These are phyloP conservation scores for Aspergillus sp. DNA, from an alignment of 2,329 filamentous ascomycete species.

Conservation along the genomic window DNA sequence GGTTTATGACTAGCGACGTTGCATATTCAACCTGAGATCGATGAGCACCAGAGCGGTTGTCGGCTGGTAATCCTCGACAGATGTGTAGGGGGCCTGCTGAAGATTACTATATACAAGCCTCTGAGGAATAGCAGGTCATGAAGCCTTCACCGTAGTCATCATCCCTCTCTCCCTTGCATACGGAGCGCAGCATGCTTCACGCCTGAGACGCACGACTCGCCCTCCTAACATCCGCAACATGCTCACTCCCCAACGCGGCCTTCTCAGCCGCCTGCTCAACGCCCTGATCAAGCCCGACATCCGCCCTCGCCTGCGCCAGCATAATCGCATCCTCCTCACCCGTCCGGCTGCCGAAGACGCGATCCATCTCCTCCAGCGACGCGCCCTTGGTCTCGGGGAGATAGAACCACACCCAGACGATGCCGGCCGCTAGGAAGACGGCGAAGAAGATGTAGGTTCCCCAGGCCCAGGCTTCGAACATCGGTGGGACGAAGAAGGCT, in stretches of 20 bases:
- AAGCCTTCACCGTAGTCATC: too few species aligned
- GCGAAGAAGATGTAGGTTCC: conserved; percentile 38
- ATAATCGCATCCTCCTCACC: conserved; percentile 30
- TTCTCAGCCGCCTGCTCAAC: conserved; percentile 1
- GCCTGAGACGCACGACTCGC: too few species aligned
- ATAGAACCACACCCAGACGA: conserved; percentile 35
- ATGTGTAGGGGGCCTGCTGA: too few species aligned
- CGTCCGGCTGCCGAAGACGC: conserved; percentile 35
- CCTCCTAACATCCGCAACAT: background rate
- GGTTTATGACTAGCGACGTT: too few species aligned
- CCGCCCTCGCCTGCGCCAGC: background rate
- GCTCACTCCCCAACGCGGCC: background rate
- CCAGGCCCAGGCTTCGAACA: conserved; percentile 31
- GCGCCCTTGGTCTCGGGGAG: conserved; percentile 64
- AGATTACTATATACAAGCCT: too few species aligned
- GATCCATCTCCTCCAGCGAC: conserved; percentile 60
- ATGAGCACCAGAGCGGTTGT: too few species aligned
- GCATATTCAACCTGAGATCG: too few species aligned
- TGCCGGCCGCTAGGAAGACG: conserved; percentile 29
- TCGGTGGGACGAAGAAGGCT: conserved; percentile 34
- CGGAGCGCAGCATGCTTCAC: too few species aligned
- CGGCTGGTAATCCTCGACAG: too few species aligned
- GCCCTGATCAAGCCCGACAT: background rate
- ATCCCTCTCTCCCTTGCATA: too few species aligned
- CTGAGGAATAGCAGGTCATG: too few species aligned